phyloP scores from a whole-genome alignment of 2,329 filamentous ascomycete species.

The Gnomoniopsis smithogilvyi region DNA sequence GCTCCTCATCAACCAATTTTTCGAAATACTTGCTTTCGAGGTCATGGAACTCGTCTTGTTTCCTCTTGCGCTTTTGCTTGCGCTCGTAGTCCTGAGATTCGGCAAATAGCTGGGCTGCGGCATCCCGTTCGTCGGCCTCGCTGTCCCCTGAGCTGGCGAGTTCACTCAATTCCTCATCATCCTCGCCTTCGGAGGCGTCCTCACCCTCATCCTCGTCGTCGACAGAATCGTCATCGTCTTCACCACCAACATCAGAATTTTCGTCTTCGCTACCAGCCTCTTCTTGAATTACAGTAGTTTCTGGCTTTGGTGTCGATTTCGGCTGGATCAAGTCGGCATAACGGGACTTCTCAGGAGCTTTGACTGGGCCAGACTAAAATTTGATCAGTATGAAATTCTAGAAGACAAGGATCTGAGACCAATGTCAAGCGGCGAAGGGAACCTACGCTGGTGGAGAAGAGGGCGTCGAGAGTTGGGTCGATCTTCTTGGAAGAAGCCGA shows the following conservation, averaged over 20 bases:
- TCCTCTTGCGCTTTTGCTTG: constrained; percentile 64
- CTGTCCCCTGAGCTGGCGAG: constrained; percentile 22
- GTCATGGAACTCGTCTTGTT: constrained; percentile 62
- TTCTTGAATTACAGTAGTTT: background rate
- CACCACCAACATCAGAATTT: constrained; percentile 18
- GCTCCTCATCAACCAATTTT: constrained; percentile 58
- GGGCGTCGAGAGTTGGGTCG: constrained; percentile 65
- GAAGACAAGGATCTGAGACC: background rate
- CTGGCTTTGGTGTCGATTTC: constrained; percentile 25
- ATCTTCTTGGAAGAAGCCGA: constrained; percentile 51
- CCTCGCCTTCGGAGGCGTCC: constrained; percentile 33
- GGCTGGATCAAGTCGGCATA: constrained; percentile 36
- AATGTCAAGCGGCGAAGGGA: no score
- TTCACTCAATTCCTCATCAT: constrained; percentile 39
- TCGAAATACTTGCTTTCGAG: constrained; percentile 69
- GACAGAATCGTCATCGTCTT: constrained; percentile 23
- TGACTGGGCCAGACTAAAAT: constrained; percentile 48
- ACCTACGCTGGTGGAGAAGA: constrained; percentile 73
- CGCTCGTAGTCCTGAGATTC: constrained; percentile 37
- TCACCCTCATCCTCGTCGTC: constrained; percentile 29
- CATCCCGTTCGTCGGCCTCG: constrained; percentile 29
- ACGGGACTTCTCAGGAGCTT: constrained; percentile 40
- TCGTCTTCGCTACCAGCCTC: constrained; percentile 20
- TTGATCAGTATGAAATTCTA: background rate
- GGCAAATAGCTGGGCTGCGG: constrained; percentile 29